phyloP scores from a whole-genome alignment of 495 filamentous ascomycete genomes.

The Xylaria flabelliformis region DNA sequence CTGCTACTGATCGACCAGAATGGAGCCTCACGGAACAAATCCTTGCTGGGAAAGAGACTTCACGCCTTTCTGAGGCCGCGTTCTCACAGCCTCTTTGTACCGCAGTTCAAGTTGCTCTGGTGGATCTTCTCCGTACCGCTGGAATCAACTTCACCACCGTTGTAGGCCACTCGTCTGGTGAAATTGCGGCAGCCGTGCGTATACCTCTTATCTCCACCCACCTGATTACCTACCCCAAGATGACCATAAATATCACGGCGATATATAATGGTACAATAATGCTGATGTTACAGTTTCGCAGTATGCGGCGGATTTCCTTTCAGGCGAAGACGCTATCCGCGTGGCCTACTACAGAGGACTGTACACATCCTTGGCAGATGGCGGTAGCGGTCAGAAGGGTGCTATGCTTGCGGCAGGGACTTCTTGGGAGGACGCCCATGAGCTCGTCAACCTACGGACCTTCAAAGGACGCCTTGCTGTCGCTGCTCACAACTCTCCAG shows the following conservation, averaged over 20 bases:
- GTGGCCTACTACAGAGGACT: slow-evolving; percentile 61
- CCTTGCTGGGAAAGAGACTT: slow-evolving; percentile 29
- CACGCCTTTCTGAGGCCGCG: slow-evolving; percentile 34
- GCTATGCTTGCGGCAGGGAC: slow-evolving; percentile 61
- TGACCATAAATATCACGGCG: too few relatives aligned
- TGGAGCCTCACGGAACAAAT: slow-evolving; percentile 38
- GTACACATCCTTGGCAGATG: slow-evolving; percentile 31
- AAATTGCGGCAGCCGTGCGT: slow-evolving; percentile 57
- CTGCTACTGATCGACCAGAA: slow-evolving; percentile 25
- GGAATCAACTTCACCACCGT: slow-evolving; percentile 55
- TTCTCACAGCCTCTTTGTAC: slow-evolving; percentile 34
- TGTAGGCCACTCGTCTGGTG: slow-evolving; percentile 66
- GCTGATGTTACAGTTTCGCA: too few relatives aligned
- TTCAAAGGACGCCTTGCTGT: slow-evolving; percentile 45
- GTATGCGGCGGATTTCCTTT: slow-evolving; percentile 49
- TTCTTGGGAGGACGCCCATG: slow-evolving; percentile 47
- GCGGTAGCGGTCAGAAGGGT: slow-evolving; percentile 39
- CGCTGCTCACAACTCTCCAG: slow-evolving; percentile 55
- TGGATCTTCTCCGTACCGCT: slow-evolving; percentile 37
- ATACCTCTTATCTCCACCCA: too few relatives aligned
- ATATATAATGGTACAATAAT: too few relatives aligned
- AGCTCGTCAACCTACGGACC: slow-evolving; percentile 39
- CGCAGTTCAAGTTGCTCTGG: too few relatives aligned
- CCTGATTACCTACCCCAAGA: too few relatives aligned
- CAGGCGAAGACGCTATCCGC: slow-evolving; percentile 47